phyloP scores from a whole-genome alignment of 768 basidiomycete species.

The Russula ochroleuca region DNA sequence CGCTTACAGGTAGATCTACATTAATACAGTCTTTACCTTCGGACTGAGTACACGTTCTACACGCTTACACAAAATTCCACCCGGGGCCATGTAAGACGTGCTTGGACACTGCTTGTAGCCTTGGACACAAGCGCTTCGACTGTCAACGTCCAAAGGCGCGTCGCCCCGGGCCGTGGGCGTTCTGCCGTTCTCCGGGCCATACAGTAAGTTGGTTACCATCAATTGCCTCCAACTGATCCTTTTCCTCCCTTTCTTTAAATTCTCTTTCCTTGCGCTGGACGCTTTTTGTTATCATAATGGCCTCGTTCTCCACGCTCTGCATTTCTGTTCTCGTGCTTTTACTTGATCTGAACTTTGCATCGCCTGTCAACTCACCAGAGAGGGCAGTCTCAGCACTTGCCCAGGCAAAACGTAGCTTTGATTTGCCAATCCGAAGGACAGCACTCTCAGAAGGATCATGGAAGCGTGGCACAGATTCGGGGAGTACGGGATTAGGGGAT shows the following conservation, averaged over 20 bases:
- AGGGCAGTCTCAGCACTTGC: too few species aligned
- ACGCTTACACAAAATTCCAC: too few species aligned
- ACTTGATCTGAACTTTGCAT: slow-evolving; percentile 5
- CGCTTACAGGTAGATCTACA: too few species aligned
- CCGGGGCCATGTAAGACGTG: background rate
- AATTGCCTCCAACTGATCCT: background rate
- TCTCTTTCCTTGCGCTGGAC: slow-evolving; percentile 19
- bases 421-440: slow-evolving; percentile 18
- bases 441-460: background rate
- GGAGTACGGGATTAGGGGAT: slow-evolving; percentile 24
- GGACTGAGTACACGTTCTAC: too few species aligned
- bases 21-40: too few species aligned
- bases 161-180: background rate
- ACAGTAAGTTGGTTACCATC: background rate
- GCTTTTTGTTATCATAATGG: slow-evolving; percentile 4
- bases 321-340: slow-evolving; percentile 6
- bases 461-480: slow-evolving; percentile 20
- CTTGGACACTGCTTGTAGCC: too few species aligned
- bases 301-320: slow-evolving; percentile 3
- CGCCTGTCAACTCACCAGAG: slow-evolving; percentile 7
- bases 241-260: slow-evolving; percentile 1
- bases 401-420: slow-evolving; percentile 8
- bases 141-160: too few species aligned
- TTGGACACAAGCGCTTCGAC: background rate
- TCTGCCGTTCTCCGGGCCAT: too few species aligned